phyloP scores from a whole-genome alignment of 805 yeast species.

The Starmerella stigmatis region DNA sequence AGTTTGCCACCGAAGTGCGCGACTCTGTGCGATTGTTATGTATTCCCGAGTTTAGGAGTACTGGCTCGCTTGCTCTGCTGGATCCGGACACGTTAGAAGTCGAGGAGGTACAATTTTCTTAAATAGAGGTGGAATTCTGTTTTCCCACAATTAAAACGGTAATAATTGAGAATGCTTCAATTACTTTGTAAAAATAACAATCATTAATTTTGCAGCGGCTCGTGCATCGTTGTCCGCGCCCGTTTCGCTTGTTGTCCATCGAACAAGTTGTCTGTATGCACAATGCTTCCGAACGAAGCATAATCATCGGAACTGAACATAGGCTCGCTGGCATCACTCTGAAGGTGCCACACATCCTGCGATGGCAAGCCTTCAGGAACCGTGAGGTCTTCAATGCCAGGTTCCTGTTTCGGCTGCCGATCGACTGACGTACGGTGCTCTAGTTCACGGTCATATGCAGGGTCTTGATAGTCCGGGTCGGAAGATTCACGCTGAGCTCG shows the following conservation, averaged over 20 bases:
- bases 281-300: not conserved
- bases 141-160: no score
- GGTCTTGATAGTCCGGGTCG: no score
- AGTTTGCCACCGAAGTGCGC: slow-evolving; percentile 34
- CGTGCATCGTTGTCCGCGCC: not conserved
- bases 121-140: no score
- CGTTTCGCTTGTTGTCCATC: not conserved
- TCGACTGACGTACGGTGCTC: no score
- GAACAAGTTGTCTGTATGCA: not conserved
- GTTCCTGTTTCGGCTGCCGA: no score
- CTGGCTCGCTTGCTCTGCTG: slow-evolving; percentile 55
- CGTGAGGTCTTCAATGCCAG: no score
- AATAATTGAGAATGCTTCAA: no score
- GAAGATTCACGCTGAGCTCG: no score
- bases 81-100: slow-evolving; percentile 49
- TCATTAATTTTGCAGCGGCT: not conserved
- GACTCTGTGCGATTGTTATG: slow-evolving; percentile 43
- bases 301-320: not conserved
- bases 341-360: no score
- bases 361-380: no score
- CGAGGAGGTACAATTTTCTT: slow-evolving; percentile 34
- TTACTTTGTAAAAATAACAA: not conserved
- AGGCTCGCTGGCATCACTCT: not conserved
- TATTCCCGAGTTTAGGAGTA: slow-evolving; percentile 58
- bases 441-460: no score